Percentiles rank a stretch among this genome's conserved stretches.
Conservation (phyloP, 208 protist genomes). For the Wallacemonas sp. region DNA sequence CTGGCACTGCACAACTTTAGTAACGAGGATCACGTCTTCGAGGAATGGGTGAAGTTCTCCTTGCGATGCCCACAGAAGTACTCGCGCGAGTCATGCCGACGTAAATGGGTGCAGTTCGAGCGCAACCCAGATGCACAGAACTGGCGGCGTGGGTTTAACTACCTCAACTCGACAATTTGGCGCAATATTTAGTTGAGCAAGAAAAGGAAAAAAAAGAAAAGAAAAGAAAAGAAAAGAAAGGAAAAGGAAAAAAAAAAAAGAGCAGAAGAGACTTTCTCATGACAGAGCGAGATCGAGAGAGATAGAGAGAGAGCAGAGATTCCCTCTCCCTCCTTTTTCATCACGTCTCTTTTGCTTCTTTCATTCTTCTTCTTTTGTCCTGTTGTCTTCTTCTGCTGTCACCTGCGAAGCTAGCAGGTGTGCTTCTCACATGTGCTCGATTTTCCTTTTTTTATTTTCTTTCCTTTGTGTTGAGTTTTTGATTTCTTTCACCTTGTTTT, state of each 20-base stretch:
- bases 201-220: slow-evolving; percentile 3
- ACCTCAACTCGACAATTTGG: slow-evolving; percentile 80
- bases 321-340: background rate
- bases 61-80: slow-evolving; percentile 79
- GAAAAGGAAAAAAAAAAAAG: slow-evolving; percentile 4
- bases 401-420: too few species aligned
- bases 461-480: slow-evolving; percentile 11
- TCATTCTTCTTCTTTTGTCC: slow-evolving; percentile 16
- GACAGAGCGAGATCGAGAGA: too few species aligned
- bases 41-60: slow-evolving; percentile 87
- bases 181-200: slow-evolving; percentile 30
- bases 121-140: slow-evolving; percentile 83
- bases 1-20: slow-evolving; percentile 88
- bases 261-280: background rate
- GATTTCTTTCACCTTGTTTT: background rate
- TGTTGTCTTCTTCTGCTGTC: too few species aligned
- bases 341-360: background rate
- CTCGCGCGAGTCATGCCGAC: slow-evolving; percentile 67
- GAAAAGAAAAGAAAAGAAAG: slow-evolving; percentile 11
- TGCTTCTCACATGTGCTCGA: background rate
- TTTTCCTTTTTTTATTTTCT: slow-evolving; percentile 23
- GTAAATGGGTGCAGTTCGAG: slow-evolving; percentile 86
- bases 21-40: slow-evolving; percentile 84
- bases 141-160: slow-evolving; percentile 85
- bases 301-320: too few species aligned